A percentile compares a stretch with the other conserved stretches of the same genome.
phyloP scores from a whole-genome alignment of 257 asterid genomes.

The Salvia miltiorrhiza region DNA sequence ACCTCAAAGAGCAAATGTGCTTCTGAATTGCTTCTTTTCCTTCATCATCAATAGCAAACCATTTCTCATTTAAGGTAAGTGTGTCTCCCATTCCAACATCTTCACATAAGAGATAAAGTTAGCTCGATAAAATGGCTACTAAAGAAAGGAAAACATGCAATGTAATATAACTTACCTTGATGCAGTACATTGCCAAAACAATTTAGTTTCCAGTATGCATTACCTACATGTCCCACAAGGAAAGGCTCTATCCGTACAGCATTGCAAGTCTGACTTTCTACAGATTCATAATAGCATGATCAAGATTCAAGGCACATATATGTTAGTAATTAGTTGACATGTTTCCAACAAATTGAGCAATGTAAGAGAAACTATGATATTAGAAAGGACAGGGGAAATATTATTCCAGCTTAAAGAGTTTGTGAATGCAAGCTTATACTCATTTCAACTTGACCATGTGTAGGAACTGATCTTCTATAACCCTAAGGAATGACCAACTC shows the following conservation, averaged over 20 bases:
- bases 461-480: neutral
- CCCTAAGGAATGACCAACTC: neutral
- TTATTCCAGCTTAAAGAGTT: neutral
- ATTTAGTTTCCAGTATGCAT: conserved; percentile 11
- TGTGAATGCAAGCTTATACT: conserved; percentile 4
- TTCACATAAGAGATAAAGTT: conserved; percentile 21
- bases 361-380: neutral
- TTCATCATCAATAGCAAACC: conserved; percentile 35
- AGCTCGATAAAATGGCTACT: conserved; percentile 1
- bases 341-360: neutral
- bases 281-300: conserved; percentile 7
- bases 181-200: conserved; percentile 16
- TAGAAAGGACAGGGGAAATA: neutral
- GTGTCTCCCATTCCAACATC: conserved; percentile 46
- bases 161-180: conserved; percentile 45
- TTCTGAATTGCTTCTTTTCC: conserved; percentile 40
- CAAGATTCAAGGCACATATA: neutral
- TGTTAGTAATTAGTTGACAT: neutral
- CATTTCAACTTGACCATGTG: neutral
- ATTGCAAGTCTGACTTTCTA: conserved; percentile 40
- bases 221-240: neutral
- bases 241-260: conserved; percentile 41
- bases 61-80: conserved; percentile 31
- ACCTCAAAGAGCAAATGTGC: conserved; percentile 24
- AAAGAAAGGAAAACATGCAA: neutral